These are phyloP conservation scores for Immersiporthe knoxdaviesiana DNA, from an alignment of 2,329 filamentous ascomycete species.

Conservation along the genomic window DNA sequence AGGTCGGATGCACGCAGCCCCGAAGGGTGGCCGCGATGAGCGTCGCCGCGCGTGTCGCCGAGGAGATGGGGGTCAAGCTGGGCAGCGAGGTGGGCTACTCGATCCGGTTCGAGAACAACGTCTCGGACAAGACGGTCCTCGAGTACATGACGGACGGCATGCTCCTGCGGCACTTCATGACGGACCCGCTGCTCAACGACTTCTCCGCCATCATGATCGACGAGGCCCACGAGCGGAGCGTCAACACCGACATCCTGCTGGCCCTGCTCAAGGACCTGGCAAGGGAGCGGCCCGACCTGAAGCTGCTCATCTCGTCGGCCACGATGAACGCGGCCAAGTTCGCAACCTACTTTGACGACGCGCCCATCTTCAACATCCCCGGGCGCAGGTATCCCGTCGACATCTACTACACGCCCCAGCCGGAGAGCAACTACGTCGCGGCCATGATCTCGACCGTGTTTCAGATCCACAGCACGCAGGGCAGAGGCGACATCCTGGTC, in stretches of 20 bases:
- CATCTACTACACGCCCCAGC: conserved; percentile 86
- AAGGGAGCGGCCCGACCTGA: conserved; percentile 80
- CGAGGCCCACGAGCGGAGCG: conserved; percentile 92
- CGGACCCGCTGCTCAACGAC: conserved; percentile 78
- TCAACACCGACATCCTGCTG: conserved; percentile 88
- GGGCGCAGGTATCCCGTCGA: conserved; percentile 88
- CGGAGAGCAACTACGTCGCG: conserved; percentile 90
- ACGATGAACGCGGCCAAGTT: conserved; percentile 96
- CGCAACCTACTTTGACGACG: conserved; percentile 86
- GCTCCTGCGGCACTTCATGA: conserved; percentile 86
- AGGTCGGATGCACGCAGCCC: conserved; percentile 92
- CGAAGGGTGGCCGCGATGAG: conserved; percentile 96
- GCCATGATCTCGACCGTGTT: conserved; percentile 93
- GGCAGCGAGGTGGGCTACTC: conserved; percentile 93
- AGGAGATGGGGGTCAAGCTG: conserved; percentile 88
- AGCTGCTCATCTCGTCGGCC: conserved; percentile 88
- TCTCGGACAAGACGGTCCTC: conserved; percentile 85
- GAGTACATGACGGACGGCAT: conserved; percentile 99
- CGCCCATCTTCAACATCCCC: conserved; percentile 92
- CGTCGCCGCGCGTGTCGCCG: conserved; percentile 92
- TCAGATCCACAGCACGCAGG: conserved; percentile 89
- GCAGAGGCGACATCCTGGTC: conserved; percentile 85
- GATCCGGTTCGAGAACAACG: conserved; percentile 93
- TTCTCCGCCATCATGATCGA: conserved; percentile 96
- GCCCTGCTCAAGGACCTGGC: conserved; percentile 88